phyloP scores from a whole-genome alignment of 2,329 filamentous ascomycete genomes.

The Davidsoniella virescens region DNA sequence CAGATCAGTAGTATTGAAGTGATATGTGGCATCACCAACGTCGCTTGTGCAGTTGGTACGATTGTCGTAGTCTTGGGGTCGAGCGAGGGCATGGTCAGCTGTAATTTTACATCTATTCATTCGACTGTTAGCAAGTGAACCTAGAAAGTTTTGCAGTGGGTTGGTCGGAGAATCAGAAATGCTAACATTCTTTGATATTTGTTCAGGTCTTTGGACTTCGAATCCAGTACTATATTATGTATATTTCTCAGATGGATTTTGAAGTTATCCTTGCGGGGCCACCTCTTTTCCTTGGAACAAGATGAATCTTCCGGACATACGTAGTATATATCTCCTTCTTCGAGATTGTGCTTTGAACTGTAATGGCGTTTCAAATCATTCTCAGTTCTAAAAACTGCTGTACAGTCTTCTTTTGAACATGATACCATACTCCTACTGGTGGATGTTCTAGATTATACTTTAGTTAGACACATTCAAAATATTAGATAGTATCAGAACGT shows the following conservation, averaged over 20 bases:
- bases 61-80: no score
- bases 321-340: constrained; percentile 15
- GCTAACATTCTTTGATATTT: constrained; percentile 19
- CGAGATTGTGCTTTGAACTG: constrained; percentile 17
- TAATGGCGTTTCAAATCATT: constrained; percentile 69
- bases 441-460: background rate
- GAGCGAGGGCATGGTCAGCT: no score
- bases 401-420: background rate
- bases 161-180: no score
- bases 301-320: background rate
- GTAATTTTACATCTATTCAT: no score
- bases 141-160: no score
- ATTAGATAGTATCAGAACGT: no score
- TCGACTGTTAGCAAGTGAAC: no score
- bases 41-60: no score
- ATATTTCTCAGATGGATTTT: constrained; percentile 58
- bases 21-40: no score
- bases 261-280: constrained; percentile 78
- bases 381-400: constrained; percentile 52
- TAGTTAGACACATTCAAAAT: no score
- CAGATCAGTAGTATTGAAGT: no score
- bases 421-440: background rate
- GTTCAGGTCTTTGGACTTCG: constrained; percentile 23
- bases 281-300: constrained; percentile 37
- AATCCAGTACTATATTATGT: constrained; percentile 29